These are phyloP conservation scores for Diaporthe sp. DNA, from an alignment of 2,329 filamentous ascomycete species.

Conservation along the genomic window DNA sequence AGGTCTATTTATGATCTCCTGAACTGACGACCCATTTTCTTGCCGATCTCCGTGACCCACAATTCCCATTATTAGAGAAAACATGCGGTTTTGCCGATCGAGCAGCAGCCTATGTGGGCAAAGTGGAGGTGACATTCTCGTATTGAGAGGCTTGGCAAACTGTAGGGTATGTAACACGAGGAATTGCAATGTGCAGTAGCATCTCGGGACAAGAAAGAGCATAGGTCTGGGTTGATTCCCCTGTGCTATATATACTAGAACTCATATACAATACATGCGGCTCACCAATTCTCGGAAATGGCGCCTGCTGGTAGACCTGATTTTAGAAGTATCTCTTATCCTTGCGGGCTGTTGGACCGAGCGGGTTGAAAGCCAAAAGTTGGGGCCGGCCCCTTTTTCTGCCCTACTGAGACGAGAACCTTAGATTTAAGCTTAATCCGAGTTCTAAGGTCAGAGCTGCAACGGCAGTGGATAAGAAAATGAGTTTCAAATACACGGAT, in stretches of 20 bases:
- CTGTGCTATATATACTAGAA: not conserved
- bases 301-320: not conserved
- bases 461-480: not conserved
- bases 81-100: slow-evolving; percentile 17
- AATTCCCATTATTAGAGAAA: not conserved
- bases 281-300: not conserved
- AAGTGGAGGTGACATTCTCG: slow-evolving; percentile 25
- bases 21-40: slow-evolving; percentile 3
- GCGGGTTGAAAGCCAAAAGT: not conserved
- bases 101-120: slow-evolving; percentile 2
- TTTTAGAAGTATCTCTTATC: not conserved
- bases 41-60: slow-evolving; percentile 25
- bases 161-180: not conserved
- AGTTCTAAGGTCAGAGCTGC: not conserved
- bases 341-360: not conserved
- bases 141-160: slow-evolving; percentile 13
- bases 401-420: not conserved
- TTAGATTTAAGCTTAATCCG: slow-evolving; percentile 24
- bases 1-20: slow-evolving; percentile 9
- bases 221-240: not conserved
- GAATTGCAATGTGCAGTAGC: slow-evolving; percentile 4
- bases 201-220: not conserved
- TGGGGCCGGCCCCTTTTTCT: not conserved
- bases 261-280: not conserved
- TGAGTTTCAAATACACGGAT: no score